phyloP scores from a whole-genome alignment of 208 protist genomes.

The Porcisia hertigi region DNA sequence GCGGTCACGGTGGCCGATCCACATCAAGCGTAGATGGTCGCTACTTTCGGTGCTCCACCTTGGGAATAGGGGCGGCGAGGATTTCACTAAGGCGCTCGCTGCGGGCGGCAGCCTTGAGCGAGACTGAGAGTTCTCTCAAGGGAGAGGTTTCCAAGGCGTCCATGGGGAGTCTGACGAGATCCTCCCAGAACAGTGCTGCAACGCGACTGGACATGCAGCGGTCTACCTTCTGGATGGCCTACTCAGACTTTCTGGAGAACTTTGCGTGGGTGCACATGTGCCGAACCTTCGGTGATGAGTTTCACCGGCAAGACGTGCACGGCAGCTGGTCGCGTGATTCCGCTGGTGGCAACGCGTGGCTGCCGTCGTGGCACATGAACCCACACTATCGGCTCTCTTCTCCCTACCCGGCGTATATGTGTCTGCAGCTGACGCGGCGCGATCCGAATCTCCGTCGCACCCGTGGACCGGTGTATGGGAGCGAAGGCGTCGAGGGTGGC shows the following conservation, averaged over 20 bases:
- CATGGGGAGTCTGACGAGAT: not conserved
- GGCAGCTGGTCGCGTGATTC: conserved; percentile 57
- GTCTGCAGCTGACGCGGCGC: conserved; percentile 63
- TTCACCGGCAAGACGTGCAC: conserved; percentile 46
- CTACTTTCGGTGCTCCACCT: not conserved
- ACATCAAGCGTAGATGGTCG: not conserved
- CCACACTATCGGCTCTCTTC: conserved; percentile 75
- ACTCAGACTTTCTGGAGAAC: conserved; percentile 63
- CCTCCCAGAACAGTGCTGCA: not conserved
- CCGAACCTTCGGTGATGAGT: conserved; percentile 56
- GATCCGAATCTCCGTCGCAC: conserved; percentile 55
- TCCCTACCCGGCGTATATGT: conserved; percentile 38
- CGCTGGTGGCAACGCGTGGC: conserved; percentile 50
- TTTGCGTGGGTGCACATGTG: conserved; percentile 76
- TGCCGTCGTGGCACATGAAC: conserved; percentile 69
- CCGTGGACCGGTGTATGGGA: not conserved
- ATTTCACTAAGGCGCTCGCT: conserved; percentile 18
- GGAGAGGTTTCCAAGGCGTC: not conserved
- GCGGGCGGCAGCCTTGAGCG: conserved; percentile 15
- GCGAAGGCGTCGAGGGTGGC: conserved; percentile 38
- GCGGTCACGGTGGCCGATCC: not conserved
- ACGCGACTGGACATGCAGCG: conserved; percentile 2
- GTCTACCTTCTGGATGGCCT: conserved; percentile 86
- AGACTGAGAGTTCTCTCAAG: not conserved
- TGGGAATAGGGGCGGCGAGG: not conserved